Percentiles rank a stretch among this genome's conserved stretches.
Evolutionary conservation across 1,284 basidiomycete species (phyloP).

Genomic region (Thelephora terrestris): DNA sequence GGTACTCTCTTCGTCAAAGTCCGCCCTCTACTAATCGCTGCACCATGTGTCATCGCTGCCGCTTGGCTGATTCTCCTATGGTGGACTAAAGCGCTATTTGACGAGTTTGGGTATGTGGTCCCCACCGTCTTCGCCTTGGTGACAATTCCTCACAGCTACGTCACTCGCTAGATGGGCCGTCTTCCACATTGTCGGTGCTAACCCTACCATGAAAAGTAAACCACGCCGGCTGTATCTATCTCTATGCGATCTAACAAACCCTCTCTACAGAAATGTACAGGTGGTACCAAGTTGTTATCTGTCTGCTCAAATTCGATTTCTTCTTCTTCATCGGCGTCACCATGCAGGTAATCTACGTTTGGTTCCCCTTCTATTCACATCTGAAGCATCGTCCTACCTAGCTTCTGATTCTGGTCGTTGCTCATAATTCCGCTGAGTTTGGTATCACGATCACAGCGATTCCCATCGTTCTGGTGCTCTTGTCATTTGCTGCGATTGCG

Average conservation of each 20-base stretch:
- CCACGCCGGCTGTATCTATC: constrained; percentile 7
- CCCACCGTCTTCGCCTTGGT: not conserved
- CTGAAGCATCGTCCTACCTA: constrained; percentile 4
- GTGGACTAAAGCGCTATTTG: constrained; percentile 30
- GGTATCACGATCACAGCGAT: constrained; percentile 74
- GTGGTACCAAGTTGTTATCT: constrained; percentile 77
- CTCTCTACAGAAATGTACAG: constrained; percentile 61
- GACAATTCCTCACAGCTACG: not conserved
- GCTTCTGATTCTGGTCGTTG: constrained; percentile 43
- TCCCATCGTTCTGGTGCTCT: constrained; percentile 61
- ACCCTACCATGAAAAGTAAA: constrained; percentile 70
- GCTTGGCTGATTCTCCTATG: constrained; percentile 29
- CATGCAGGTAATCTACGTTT: constrained; percentile 50
- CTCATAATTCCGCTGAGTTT: constrained; percentile 57
- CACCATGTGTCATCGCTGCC: constrained; percentile 28
- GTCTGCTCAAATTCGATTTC: constrained; percentile 80
- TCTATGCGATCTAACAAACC: not conserved
- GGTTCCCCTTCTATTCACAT: not conserved
- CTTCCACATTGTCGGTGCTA: constrained; percentile 77
- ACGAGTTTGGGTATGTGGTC: constrained; percentile 33
- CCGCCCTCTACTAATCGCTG: constrained; percentile 31
- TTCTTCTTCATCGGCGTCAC: constrained; percentile 79
- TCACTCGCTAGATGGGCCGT: constrained; percentile 58
- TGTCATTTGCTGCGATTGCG: constrained; percentile 58
- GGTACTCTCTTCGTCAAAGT: constrained; percentile 34